Percentiles rank a stretch among this genome's conserved stretches.
Conservation (phyloP, 306 rosid species). For the Acmispon strigosus region DNA sequence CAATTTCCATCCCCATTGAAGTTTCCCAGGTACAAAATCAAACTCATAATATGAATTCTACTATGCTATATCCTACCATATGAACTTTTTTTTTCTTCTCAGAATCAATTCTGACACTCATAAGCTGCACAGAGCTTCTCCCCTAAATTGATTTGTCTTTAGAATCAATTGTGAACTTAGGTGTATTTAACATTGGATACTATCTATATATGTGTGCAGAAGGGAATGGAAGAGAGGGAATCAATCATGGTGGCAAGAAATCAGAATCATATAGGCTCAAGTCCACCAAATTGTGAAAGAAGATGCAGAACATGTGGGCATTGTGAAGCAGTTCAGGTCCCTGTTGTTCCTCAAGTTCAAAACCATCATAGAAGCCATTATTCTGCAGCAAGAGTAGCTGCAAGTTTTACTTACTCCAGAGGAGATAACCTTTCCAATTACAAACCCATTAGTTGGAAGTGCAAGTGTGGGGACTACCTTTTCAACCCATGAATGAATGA, state of each 20-base stretch:
- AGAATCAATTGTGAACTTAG: no score
- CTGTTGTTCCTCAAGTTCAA: conserved; percentile 37
- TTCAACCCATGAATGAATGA: conserved; percentile 55
- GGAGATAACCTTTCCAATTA: conserved; percentile 60
- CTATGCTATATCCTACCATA: neutral
- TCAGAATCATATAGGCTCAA: conserved; percentile 53
- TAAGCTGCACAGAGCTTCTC: no score
- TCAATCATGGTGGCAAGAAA: conserved; percentile 8
- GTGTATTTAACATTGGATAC: neutral
- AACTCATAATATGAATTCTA: neutral
- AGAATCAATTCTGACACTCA: no score
- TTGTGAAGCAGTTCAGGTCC: conserved; percentile 85
- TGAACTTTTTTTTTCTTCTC: no score
- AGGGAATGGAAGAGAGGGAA: conserved; percentile 19
- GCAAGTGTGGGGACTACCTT: conserved; percentile 69
- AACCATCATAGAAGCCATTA: conserved; percentile 26
- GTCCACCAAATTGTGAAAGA: conserved; percentile 63
- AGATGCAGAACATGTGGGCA: conserved; percentile 51
- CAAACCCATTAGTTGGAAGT: conserved; percentile 85
- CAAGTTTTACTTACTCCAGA: conserved; percentile 31
- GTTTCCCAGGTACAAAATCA: conserved; percentile 31
- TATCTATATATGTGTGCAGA: conserved; percentile 2
- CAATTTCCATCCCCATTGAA: conserved; percentile 34
- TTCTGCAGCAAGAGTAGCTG: neutral
- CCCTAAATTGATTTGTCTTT: no score